These are phyloP conservation scores for Scutellaria baicalensis DNA, from an alignment of 257 asterid genomes.

Conservation along the genomic window DNA sequence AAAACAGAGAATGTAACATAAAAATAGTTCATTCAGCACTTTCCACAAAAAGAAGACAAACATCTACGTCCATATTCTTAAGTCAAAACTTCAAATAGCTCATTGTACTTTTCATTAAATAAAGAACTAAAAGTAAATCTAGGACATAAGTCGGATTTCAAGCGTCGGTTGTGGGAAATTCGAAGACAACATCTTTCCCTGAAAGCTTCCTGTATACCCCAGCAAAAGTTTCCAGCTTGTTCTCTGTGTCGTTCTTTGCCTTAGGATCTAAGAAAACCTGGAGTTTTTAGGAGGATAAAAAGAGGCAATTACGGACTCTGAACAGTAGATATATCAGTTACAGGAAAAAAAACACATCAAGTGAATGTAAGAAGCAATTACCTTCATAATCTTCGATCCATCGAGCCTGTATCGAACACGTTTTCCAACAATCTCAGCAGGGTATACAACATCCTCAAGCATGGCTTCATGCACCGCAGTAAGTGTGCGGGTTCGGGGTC, in stretches of 20 bases:
- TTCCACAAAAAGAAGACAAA: neutral
- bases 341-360: neutral
- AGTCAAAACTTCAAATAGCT: slow-evolving; percentile 19
- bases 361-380: neutral
- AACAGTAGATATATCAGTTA: neutral
- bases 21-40: neutral
- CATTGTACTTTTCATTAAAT: neutral
- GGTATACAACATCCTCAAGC: slow-evolving; percentile 80
- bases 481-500: slow-evolving; percentile 84
- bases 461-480: slow-evolving; percentile 84
- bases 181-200: slow-evolving; percentile 55
- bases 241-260: slow-evolving; percentile 45
- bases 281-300: neutral
- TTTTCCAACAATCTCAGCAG: slow-evolving; percentile 84
- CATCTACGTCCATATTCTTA: neutral
- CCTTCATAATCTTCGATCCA: slow-evolving; percentile 91
- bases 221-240: slow-evolving; percentile 49
- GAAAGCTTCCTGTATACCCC: slow-evolving; percentile 61
- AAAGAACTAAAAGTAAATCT: slow-evolving; percentile 3
- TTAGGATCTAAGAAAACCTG: slow-evolving; percentile 52
- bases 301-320: neutral
- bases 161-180: slow-evolving; percentile 36
- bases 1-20: neutral
- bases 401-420: slow-evolving; percentile 60
- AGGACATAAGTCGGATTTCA: slow-evolving; percentile 11